Percentiles rank a stretch among this genome's conserved stretches.
Conservation (phyloP, 331 rosid genomes). For the Malus hybrid region DNA sequence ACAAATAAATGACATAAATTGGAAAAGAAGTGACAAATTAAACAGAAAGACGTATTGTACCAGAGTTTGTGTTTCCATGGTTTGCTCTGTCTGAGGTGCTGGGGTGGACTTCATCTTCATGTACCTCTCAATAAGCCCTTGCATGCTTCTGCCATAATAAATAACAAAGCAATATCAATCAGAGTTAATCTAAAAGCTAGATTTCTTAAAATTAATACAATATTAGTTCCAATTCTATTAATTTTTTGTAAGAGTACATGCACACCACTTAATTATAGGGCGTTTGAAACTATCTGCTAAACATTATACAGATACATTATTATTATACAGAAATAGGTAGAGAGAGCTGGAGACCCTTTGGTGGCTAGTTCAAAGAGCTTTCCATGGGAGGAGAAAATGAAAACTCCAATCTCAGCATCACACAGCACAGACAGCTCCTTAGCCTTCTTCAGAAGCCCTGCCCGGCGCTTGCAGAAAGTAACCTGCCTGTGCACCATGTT, state of each 20-base stretch:
- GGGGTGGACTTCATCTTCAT: conserved; percentile 46
- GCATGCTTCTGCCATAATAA: conserved; percentile 57
- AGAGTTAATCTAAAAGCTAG: not conserved
- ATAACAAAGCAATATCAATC: not conserved
- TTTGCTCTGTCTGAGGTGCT: conserved; percentile 37
- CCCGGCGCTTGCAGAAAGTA: conserved; percentile 91
- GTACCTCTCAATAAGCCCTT: conserved; percentile 80
- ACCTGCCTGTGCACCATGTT: conserved; percentile 86
- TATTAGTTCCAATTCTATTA: too few species aligned
- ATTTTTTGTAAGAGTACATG: not conserved
- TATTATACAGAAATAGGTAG: not conserved
- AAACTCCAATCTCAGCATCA: conserved; percentile 83
- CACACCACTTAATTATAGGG: not conserved
- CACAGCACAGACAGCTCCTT: conserved; percentile 93
- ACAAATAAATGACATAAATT: not conserved
- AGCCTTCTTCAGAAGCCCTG: conserved; percentile 96
- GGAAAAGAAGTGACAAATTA: not conserved
- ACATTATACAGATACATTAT: too few species aligned
- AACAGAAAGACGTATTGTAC: conserved; percentile 9
- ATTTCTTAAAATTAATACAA: too few species aligned
- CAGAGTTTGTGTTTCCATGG: conserved; percentile 35
- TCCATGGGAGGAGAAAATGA: conserved; percentile 93
- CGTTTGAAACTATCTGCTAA: not conserved
- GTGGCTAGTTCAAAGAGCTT: conserved; percentile 91
- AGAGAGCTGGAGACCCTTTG: conserved; percentile 48